These are phyloP conservation scores for Rhizopogon hawkerae DNA, from an alignment of 1,284 basidiomycete genomes.

Conservation along the genomic window DNA sequence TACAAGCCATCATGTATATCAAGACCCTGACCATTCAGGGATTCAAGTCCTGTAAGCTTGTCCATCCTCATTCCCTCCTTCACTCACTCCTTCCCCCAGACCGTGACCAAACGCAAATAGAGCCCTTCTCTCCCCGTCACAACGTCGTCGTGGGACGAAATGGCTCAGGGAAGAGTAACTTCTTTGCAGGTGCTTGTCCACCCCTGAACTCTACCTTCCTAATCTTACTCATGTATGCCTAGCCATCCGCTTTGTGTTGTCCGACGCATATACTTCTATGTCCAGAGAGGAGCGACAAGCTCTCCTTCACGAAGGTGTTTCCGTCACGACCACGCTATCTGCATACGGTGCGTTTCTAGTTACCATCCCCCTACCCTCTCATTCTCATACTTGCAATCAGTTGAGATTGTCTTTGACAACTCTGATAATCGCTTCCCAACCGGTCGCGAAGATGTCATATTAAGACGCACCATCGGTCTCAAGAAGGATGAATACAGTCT, in stretches of 20 bases:
- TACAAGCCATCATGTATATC: constrained; percentile 55
- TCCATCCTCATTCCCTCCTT: constrained; percentile 2
- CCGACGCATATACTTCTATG: constrained; percentile 96
- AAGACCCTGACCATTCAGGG: constrained; percentile 92
- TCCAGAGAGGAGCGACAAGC: constrained; percentile 88
- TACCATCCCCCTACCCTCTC: not conserved
- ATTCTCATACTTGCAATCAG: constrained; percentile 30
- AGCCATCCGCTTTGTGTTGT: constrained; percentile 96
- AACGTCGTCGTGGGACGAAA: constrained; percentile 95
- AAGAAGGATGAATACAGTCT: constrained; percentile 99
- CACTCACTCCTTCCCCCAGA: constrained; percentile 33
- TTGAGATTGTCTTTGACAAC: constrained; percentile 86
- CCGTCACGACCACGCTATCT: constrained; percentile 81
- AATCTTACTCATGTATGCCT: not conserved
- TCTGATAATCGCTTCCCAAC: constrained; percentile 88
- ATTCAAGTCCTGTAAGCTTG: constrained; percentile 83
- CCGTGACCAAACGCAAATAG: constrained; percentile 75
- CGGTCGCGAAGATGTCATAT: constrained; percentile 74
- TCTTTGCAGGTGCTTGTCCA: constrained; percentile 67
- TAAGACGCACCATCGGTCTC: constrained; percentile 89
- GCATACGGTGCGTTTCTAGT: constrained; percentile 65
- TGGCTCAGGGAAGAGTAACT: constrained; percentile 95
- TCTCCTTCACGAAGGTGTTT: constrained; percentile 88
- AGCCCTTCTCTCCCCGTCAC: constrained; percentile 76
- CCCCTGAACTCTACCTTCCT: not conserved